phyloP scores from a whole-genome alignment of 1,139 yeast genomes.

The Pichia sp. region DNA sequence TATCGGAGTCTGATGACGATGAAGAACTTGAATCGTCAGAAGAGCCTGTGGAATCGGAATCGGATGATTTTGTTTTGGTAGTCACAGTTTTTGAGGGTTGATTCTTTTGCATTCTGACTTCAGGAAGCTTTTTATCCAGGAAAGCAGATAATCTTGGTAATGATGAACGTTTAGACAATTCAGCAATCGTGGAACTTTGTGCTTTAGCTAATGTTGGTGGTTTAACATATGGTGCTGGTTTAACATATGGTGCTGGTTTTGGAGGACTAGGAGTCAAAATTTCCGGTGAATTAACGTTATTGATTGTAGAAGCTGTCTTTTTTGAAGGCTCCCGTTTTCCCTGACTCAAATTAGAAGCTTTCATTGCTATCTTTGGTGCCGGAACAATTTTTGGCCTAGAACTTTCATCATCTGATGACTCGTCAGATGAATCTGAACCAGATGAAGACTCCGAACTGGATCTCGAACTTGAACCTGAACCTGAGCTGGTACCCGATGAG shows the following conservation, averaged over 20 bases:
- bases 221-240: neutral
- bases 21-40: constrained; percentile 8
- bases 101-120: constrained; percentile 41
- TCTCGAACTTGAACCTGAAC: constrained; percentile 11
- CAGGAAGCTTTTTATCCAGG: constrained; percentile 57
- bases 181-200: neutral
- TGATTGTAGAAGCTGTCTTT: neutral
- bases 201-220: neutral
- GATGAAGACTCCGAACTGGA: constrained; percentile 8
- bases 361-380: constrained; percentile 28
- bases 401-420: constrained; percentile 17
- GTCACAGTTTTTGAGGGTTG: constrained; percentile 8
- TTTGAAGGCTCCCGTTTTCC: neutral
- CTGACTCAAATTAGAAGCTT: neutral
- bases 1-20: constrained; percentile 19
- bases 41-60: constrained; percentile 19
- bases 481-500: constrained; percentile 1
- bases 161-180: constrained; percentile 28
- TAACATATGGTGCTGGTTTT: neutral
- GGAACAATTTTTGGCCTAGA: constrained; percentile 33
- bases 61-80: constrained; percentile 23
- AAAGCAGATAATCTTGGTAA: constrained; percentile 55
- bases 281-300: neutral
- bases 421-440: constrained; percentile 9
- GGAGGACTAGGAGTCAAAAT: neutral